phyloP scores from a whole-genome alignment of 805 yeast species.

The Candida michaelii region DNA sequence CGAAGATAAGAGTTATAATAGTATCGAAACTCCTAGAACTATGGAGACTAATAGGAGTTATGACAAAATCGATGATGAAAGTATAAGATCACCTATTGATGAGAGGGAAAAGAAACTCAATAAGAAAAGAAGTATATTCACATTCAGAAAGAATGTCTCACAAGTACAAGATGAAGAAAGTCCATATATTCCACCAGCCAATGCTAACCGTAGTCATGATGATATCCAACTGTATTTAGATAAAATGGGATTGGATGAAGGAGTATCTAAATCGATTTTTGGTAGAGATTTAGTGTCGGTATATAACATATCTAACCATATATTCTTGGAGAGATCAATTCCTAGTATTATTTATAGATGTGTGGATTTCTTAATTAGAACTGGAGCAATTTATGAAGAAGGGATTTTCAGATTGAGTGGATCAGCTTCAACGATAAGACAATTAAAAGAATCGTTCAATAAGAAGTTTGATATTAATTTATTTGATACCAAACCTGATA shows the following conservation, averaged over 20 bases:
- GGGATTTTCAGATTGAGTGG: constrained; percentile 93
- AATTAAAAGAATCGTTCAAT: constrained; percentile 69
- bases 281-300: constrained; percentile 63
- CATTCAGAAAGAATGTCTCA: constrained; percentile 43
- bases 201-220: constrained; percentile 6
- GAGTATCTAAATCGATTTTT: constrained; percentile 48
- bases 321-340: constrained; percentile 44
- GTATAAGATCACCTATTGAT: constrained; percentile 12
- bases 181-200: neutral
- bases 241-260: constrained; percentile 35
- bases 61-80: constrained; percentile 16
- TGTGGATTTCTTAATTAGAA: constrained; percentile 59
- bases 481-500: constrained; percentile 56
- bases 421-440: constrained; percentile 72
- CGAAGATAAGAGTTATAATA: constrained; percentile 3
- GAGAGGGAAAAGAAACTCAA: constrained; percentile 31
- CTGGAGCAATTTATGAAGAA: constrained; percentile 78
- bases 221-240: constrained; percentile 32
- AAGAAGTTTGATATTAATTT: constrained; percentile 67
- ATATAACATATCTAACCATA: constrained; percentile 49
- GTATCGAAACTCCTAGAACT: constrained; percentile 9
- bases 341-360: constrained; percentile 83
- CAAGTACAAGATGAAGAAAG: constrained; percentile 1
- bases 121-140: constrained; percentile 60
- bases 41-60: constrained; percentile 6